Percentiles rank a stretch among this genome's conserved stretches.
These are phyloP conservation scores for Emydomyces testavorans DNA, from an alignment of 2,329 filamentous ascomycete genomes.

Conservation along the genomic window DNA sequence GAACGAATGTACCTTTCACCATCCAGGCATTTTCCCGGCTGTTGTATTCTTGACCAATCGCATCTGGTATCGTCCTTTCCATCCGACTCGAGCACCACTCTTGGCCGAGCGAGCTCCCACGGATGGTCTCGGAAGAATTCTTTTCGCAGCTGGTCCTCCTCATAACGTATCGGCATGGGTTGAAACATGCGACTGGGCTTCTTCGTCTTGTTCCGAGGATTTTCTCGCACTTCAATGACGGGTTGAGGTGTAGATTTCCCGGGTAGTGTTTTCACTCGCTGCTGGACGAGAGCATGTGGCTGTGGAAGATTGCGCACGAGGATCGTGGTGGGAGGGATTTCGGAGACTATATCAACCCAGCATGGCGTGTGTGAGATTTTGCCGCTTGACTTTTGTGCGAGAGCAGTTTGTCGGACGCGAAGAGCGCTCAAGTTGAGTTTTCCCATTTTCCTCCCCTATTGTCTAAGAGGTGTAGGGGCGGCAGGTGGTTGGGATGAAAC, in stretches of 20 bases:
- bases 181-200: slow-evolving; percentile 68
- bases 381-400: slow-evolving; percentile 29
- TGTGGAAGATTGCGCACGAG: slow-evolving; percentile 47
- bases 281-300: slow-evolving; percentile 33
- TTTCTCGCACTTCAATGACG: slow-evolving; percentile 28
- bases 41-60: slow-evolving; percentile 69
- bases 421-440: slow-evolving; percentile 39
- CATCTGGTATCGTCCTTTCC: slow-evolving; percentile 65
- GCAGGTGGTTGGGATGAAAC: too few species aligned
- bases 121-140: slow-evolving; percentile 90
- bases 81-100: slow-evolving; percentile 71
- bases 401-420: slow-evolving; percentile 34
- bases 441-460: slow-evolving; percentile 27
- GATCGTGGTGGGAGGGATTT: slow-evolving; percentile 49
- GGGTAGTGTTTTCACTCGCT: slow-evolving; percentile 22
- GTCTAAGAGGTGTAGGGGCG: not conserved
- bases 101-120: slow-evolving; percentile 87
- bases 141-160: slow-evolving; percentile 68
- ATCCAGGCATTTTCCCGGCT: slow-evolving; percentile 63
- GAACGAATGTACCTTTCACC: slow-evolving; percentile 60
- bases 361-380: slow-evolving; percentile 29
- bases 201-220: slow-evolving; percentile 37
- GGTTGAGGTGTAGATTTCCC: slow-evolving; percentile 24
- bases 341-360: slow-evolving; percentile 48
- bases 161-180: slow-evolving; percentile 64